Evolutionary conservation across 2,329 filamentous ascomycete species (phyloP).

Genomic region (Penicillium sp.): DNA sequence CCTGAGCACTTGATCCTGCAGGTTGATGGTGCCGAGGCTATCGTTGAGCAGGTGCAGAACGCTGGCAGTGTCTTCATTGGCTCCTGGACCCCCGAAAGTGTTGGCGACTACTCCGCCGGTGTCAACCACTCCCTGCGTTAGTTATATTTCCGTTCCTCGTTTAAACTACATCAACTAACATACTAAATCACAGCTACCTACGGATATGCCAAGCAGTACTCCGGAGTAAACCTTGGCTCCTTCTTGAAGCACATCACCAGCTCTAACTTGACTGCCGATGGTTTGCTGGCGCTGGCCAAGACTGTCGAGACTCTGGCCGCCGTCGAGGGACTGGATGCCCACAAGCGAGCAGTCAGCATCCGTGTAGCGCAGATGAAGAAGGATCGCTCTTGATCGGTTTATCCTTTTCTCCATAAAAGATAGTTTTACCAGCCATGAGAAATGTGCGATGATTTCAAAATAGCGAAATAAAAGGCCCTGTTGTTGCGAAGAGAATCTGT

Average conservation of each 20-base stretch:
- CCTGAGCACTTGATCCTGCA: conserved; percentile 96
- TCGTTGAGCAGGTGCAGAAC: conserved; percentile 80
- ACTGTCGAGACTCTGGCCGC: conserved; percentile 95
- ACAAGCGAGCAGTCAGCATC: conserved; percentile 72
- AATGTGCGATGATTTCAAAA: conserved; percentile 23
- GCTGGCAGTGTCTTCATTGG: conserved; percentile 96
- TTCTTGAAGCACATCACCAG: conserved; percentile 99
- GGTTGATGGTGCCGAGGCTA: conserved; percentile 70
- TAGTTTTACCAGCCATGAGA: conserved; percentile 13
- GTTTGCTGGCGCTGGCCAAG: conserved; percentile 77
- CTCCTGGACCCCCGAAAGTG: conserved; percentile 94
- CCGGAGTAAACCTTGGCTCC: conserved; percentile 90
- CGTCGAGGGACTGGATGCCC: conserved; percentile 92
- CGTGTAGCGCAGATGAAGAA: conserved; percentile 52
- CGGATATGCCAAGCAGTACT: conserved; percentile 97
- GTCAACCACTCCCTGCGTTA: conserved; percentile 97
- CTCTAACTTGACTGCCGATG: conserved; percentile 82
- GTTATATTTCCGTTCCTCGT: conserved; percentile 40
- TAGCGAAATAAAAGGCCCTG: conserved; percentile 9
- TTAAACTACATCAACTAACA: neutral
- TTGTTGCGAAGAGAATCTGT: neutral
- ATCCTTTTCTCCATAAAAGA: neutral
- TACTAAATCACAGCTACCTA: conserved; percentile 70
- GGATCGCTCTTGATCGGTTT: conserved; percentile 17
- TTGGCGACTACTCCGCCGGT: conserved; percentile 96